Evolutionary conservation across 495 filamentous ascomycete species (phyloP), one percentile per base, ranked within the genome.

Genomic region (Podospora australis): DNA sequence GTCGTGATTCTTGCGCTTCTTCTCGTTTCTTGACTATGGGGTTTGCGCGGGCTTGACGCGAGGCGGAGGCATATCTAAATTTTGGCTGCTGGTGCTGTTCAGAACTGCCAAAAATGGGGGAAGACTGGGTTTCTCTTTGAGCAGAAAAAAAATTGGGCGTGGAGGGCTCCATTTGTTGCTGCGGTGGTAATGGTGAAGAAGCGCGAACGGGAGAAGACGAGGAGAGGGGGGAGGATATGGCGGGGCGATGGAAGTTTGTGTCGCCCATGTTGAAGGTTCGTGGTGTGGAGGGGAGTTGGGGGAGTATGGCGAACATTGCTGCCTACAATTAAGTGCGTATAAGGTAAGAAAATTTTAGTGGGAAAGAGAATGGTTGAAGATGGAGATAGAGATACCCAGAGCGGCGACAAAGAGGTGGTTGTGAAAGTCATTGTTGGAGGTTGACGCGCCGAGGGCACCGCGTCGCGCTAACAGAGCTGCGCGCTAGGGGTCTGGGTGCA

Each of bases 1-100:
- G 71, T 48, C 83, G 65, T 40, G 71, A 65, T 44, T 83, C 77
- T 44, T 63, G 60, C 6, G 40, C 48, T 16, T 62, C 54, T 48
- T 57, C 54, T 39, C 59, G 52, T 29, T 46, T 45, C 39, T 52
- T 49, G 28, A 56, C 6, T 58, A 30, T 3, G 53, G 57, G 24
- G 56, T 65, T 39, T 55, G 57, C n/a, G 50, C 45, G 16, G 52
- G 14, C 25, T 44, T 45, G 23, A 52, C 49, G 11, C 35, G 46
- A 16, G 53, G 14, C 21, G 23, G 21, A n/a, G 40, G 55, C 26
- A 57, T 52, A 30, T 50, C 55, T 44, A 57, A 63, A 22, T 46
- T 58, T 42, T 9, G 38, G 39, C 11, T 49, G 38, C 20, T 53
- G 23, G 1, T 47, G 11, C n/a, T 44, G 38, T 2, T 21, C 19